These are phyloP conservation scores for Massospora cicadina DNA, from an alignment of 371 early-diverging fungal species.

Conservation along the genomic window DNA sequence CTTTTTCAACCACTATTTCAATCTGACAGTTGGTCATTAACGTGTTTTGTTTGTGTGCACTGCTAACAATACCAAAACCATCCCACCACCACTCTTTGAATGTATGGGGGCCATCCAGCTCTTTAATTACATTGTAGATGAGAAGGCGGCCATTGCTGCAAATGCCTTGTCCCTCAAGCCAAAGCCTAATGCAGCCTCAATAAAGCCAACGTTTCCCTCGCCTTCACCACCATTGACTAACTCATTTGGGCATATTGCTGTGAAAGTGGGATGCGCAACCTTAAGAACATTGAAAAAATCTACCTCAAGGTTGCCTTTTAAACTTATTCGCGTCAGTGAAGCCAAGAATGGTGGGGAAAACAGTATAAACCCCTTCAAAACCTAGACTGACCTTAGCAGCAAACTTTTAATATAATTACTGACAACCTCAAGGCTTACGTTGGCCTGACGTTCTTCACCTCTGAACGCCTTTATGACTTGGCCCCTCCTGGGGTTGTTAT, in stretches of 20 bases:
- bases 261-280: slow-evolving; percentile 90
- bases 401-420: slow-evolving; percentile 33
- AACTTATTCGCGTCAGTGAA: slow-evolving; percentile 35
- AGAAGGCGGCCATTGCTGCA: slow-evolving; percentile 88
- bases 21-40: slow-evolving; percentile 88
- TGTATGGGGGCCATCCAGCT: slow-evolving; percentile 96
- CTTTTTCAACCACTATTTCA: slow-evolving; percentile 97
- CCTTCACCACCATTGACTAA: slow-evolving; percentile 53
- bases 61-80: slow-evolving; percentile 87
- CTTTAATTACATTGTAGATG: slow-evolving; percentile 90
- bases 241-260: slow-evolving; percentile 84
- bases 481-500: slow-evolving; percentile 88
- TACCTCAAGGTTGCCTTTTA: slow-evolving; percentile 88
- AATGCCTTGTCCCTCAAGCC: slow-evolving; percentile 75
- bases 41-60: slow-evolving; percentile 95
- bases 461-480: slow-evolving; percentile 75
- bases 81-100: slow-evolving; percentile 90
- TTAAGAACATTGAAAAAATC: slow-evolving; percentile 94
- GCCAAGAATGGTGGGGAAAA: slow-evolving; percentile 11
- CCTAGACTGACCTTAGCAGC: slow-evolving; percentile 25
- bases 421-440: slow-evolving; percentile 78
- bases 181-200: slow-evolving; percentile 61
- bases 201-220: slow-evolving; percentile 45
- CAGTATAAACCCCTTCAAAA: slow-evolving; percentile 14
- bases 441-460: slow-evolving; percentile 71